Evolutionary conservation across 2,329 filamentous ascomycete species (phyloP), one percentile per base, ranked within the genome.

Genomic region (Exophiala calicioides): DNA sequence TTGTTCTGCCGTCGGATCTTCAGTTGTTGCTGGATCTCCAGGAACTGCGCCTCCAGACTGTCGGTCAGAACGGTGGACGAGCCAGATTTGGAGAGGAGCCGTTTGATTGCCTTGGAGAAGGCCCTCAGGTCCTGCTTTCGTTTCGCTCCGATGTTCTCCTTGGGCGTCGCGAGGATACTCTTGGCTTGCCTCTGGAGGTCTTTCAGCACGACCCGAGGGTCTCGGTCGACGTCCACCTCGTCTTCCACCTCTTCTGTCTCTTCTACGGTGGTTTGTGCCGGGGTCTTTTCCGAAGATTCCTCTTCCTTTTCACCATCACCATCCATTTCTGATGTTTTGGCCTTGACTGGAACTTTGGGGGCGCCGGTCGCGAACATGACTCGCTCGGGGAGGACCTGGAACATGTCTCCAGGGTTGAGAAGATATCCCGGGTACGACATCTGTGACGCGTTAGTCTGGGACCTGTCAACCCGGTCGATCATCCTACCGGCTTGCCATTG

Each of bases 351-450:
- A 32, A 65, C 54, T 58, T 90, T 93, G 37, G 80, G 79, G 19
- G 79, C 77, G 48, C 93, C 93, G 1, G 90, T 95, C 24, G 88
- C 91, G 61, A 80, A 90, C 68, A 98, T 78, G 46, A 98, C 93
- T 59, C 85, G 82, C 29, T 95, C 88, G 26, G 87, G 78, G 15
- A 96, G 86, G 60, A 98, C 91, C 66, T 95, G 89, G 77, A 98
- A 98, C 82, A 98, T 88, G 67, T 98, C 93, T 58, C 93, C 93
- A 2, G 93, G 94, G 68, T 98, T 98, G 29, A 98, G 80, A 56
- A 90, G 83, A 68, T 98, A 98, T 44, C 89, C 86, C 6, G 93
- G 90, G 64, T 93, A 88, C 55, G 80, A 77, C 87, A 97, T 95
- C 91, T 95, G 58, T n/a, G 44, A 20, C 20, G 6, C 43, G 44